Conservation (phyloP, 306 rosid species). For the Gastrolobium bilobum region DNA sequence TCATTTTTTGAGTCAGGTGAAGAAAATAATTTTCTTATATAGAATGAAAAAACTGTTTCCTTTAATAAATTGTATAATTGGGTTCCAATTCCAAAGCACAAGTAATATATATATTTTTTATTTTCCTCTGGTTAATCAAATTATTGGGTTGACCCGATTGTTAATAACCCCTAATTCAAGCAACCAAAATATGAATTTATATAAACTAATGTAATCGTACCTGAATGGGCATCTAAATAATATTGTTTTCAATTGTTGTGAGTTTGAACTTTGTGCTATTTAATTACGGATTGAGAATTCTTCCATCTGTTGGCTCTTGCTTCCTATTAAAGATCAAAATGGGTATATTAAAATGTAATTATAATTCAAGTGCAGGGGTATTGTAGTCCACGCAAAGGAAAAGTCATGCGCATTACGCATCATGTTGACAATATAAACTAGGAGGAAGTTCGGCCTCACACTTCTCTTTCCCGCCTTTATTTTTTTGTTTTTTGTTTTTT, state of each 20-base stretch:
- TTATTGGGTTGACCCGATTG: no score
- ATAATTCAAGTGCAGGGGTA: slow-evolving; percentile 19
- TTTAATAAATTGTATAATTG: no score
- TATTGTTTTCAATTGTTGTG: not conserved
- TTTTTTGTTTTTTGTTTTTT: not conserved
- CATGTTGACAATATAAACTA: not conserved
- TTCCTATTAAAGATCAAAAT: not conserved
- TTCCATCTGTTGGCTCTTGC: not conserved
- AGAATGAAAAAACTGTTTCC: no score
- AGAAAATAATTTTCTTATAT: no score
- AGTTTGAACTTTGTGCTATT: not conserved
- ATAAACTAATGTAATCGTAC: not conserved
- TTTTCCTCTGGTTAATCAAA: no score
- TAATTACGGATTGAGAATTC: not conserved
- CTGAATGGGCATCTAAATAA: not conserved
- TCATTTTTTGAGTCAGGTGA: no score
- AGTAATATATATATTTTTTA: no score
- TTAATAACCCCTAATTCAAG: no score
- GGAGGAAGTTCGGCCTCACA: not conserved
- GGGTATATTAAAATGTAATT: not conserved
- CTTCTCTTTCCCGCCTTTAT: slow-evolving; percentile 53
- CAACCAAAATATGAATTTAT: no score
- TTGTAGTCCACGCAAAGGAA: slow-evolving; percentile 25
- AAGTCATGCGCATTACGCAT: slow-evolving; percentile 41
- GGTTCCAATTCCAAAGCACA: no score